These are phyloP conservation scores for Thalassia testudinum DNA, from an alignment of 116 monocot species.

Conservation along the genomic window DNA sequence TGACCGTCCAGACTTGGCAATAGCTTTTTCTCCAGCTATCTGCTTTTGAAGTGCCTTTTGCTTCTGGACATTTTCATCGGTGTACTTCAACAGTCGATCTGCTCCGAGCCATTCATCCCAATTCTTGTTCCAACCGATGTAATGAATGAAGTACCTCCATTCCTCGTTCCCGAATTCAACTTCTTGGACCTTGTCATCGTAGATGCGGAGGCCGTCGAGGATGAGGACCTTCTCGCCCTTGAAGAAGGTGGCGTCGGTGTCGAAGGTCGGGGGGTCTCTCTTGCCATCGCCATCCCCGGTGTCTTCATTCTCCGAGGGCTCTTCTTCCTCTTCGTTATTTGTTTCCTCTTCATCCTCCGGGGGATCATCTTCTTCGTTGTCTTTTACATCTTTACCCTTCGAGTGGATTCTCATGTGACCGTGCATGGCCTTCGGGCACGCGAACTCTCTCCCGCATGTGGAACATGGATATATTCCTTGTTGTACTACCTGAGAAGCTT, in stretches of 20 bases:
- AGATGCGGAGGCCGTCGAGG: neutral
- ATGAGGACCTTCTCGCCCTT: neutral
- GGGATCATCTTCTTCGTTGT: too few relatives aligned
- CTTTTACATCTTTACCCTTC: too few relatives aligned
- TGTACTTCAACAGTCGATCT: conserved; percentile 67
- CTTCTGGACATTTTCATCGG: conserved; percentile 56
- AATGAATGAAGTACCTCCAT: conserved; percentile 89
- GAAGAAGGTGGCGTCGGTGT: neutral
- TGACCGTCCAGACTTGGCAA: conserved; percentile 30
- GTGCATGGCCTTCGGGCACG: too few relatives aligned
- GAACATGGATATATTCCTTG: too few relatives aligned
- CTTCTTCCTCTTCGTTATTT: too few relatives aligned
- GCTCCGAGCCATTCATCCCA: conserved; percentile 96
- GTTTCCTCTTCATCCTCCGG: too few relatives aligned
- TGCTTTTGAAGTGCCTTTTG: conserved; percentile 49
- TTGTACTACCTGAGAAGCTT: too few relatives aligned
- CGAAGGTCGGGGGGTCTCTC: neutral
- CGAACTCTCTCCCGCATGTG: too few relatives aligned
- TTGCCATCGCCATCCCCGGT: neutral
- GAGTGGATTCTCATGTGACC: too few relatives aligned
- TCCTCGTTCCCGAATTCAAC: conserved; percentile 48
- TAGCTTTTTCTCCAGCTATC: conserved; percentile 44
- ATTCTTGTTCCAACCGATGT: conserved; percentile 49
- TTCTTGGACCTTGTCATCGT: conserved; percentile 43
- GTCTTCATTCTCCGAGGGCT: neutral